Evolutionary conservation across 441 rosid species (phyloP).

Genomic region (Euphorbia corollata): DNA sequence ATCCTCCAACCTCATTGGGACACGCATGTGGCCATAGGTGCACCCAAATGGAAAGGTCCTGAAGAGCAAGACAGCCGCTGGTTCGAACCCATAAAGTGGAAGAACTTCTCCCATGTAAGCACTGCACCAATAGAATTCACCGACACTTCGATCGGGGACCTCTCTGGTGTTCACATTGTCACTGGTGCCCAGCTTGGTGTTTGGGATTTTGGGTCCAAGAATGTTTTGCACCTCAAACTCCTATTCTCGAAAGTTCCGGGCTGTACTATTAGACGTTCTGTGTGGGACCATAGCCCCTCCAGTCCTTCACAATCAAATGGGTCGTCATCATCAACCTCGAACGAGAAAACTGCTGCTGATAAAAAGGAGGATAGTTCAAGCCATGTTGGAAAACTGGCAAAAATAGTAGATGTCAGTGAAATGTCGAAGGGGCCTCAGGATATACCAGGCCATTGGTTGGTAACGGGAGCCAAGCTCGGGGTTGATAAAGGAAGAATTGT

Average conservation of each 20-base stretch:
- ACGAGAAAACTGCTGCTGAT: constrained; percentile 31
- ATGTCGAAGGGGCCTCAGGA: constrained; percentile 66
- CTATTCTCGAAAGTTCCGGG: constrained; percentile 57
- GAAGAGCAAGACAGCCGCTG: constrained; percentile 80
- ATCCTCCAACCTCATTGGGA: constrained; percentile 63
- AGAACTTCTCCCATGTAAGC: constrained; percentile 72
- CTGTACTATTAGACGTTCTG: constrained; percentile 57
- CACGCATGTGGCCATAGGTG: constrained; percentile 55
- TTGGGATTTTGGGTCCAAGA: constrained; percentile 63
- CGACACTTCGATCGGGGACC: constrained; percentile 59
- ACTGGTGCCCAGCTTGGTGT: constrained; percentile 73
- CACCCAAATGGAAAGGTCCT: constrained; percentile 73
- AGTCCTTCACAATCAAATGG: constrained; percentile 30
- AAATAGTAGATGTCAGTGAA: constrained; percentile 49
- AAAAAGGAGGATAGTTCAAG: constrained; percentile 36
- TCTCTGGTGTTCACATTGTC: constrained; percentile 57
- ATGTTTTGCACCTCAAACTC: constrained; percentile 56
- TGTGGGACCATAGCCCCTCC: constrained; percentile 61
- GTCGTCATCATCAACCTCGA: constrained; percentile 55
- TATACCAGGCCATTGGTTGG: constrained; percentile 71
- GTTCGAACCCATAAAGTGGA: constrained; percentile 76
- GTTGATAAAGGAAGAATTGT: constrained; percentile 61
- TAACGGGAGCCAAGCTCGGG: constrained; percentile 64
- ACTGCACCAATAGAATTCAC: constrained; percentile 63
- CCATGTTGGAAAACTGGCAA: constrained; percentile 38